These are phyloP conservation scores for Cystobasidium tubakii DNA, from an alignment of 768 basidiomycete species.

Conservation along the genomic window DNA sequence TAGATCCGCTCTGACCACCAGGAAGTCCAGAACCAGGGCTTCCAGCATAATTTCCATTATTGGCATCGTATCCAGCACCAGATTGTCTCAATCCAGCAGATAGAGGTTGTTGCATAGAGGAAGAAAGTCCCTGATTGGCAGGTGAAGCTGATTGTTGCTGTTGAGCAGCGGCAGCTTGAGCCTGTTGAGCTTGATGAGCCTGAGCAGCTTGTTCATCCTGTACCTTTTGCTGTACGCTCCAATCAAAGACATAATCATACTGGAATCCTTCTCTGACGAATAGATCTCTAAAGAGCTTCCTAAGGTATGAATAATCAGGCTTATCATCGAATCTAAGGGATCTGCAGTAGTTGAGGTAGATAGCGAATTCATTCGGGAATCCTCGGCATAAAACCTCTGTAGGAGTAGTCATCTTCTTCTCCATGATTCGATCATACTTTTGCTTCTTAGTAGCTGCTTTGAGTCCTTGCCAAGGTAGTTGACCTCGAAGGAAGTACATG, in stretches of 20 bases:
- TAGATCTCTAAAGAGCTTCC: slow-evolving; percentile 82
- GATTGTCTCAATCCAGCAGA: slow-evolving; percentile 1
- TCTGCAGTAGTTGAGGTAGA: slow-evolving; percentile 98
- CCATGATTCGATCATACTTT: slow-evolving; percentile 99
- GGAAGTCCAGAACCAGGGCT: not conserved
- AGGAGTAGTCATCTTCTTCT: slow-evolving; percentile 99
- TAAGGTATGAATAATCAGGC: slow-evolving; percentile 98
- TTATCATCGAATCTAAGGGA: slow-evolving; percentile 99
- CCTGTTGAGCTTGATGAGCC: not conserved
- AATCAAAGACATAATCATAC: slow-evolving; percentile 99
- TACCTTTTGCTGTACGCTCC: slow-evolving; percentile 53
- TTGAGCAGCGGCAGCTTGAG: not conserved
- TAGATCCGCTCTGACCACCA: not conserved
- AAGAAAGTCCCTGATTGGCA: slow-evolving; percentile 8
- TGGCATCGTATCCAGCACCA: not conserved
- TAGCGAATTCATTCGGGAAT: slow-evolving; percentile 99
- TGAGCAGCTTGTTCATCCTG: slow-evolving; percentile 25
- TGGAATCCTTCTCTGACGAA: slow-evolving; percentile 70
- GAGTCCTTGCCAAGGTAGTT: slow-evolving; percentile 97
- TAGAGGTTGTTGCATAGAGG: not conserved
- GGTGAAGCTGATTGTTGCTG: not conserved
- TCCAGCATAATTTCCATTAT: slow-evolving; percentile 5
- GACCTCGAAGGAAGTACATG: slow-evolving; percentile 99
- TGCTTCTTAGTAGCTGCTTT: slow-evolving; percentile 99
- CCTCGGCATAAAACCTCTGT: slow-evolving; percentile 94